Evolutionary conservation across 2,329 filamentous ascomycete genomes (phyloP).

Genomic region (Microcera coccophila): DNA sequence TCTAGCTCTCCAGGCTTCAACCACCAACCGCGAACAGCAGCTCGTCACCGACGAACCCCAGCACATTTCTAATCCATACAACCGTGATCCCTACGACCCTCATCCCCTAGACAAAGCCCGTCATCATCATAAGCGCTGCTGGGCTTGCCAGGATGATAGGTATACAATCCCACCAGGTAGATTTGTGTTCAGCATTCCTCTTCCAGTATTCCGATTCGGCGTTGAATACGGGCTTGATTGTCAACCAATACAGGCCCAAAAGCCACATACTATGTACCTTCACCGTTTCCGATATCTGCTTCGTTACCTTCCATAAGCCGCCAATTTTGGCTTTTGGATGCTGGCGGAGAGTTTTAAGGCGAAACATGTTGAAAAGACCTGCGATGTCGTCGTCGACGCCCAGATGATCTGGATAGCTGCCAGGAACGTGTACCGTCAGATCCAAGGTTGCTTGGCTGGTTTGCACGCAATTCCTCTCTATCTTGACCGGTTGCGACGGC

Average conservation of each 20-base stretch:
- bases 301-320: slow-evolving; percentile 12
- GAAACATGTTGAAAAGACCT: slow-evolving; percentile 24
- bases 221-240: slow-evolving; percentile 39
- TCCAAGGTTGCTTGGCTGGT: slow-evolving; percentile 7
- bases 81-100: slow-evolving; percentile 19
- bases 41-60: slow-evolving; percentile 13
- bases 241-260: slow-evolving; percentile 32
- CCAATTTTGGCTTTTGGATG: background rate
- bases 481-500: background rate
- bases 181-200: slow-evolving; percentile 19
- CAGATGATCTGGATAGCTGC: slow-evolving; percentile 26
- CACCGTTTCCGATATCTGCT: slow-evolving; percentile 8
- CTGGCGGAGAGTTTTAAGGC: background rate
- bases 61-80: slow-evolving; percentile 14
- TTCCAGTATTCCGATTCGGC: slow-evolving; percentile 34
- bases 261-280: slow-evolving; percentile 11
- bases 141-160: slow-evolving; percentile 28
- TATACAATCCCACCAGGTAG: slow-evolving; percentile 22
- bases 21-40: slow-evolving; percentile 14
- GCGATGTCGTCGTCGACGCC: slow-evolving; percentile 28
- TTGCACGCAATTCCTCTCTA: background rate
- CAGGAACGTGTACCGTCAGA: slow-evolving; percentile 19
- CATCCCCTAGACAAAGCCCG: slow-evolving; percentile 26
- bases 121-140: slow-evolving; percentile 20
- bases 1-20: slow-evolving; percentile 8